These are phyloP conservation scores for Rhodamnia rubescens DNA, from an alignment of 345 rosid species.

Conservation along the genomic window DNA sequence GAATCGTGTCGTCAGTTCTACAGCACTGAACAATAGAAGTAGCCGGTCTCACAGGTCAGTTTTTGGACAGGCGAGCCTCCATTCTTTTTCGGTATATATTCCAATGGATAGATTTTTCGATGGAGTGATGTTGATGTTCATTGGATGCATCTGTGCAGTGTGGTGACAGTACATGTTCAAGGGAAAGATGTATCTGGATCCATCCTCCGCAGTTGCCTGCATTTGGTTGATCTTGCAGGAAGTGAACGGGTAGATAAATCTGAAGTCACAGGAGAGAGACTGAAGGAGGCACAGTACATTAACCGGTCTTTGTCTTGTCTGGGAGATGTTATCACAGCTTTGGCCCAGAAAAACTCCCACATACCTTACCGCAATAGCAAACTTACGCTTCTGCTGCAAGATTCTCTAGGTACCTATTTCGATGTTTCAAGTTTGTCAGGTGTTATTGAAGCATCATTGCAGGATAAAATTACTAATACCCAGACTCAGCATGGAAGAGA, in stretches of 20 bases:
- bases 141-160: slow-evolving; percentile 27
- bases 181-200: slow-evolving; percentile 69
- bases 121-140: background rate
- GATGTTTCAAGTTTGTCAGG: background rate
- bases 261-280: slow-evolving; percentile 88
- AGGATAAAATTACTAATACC: background rate
- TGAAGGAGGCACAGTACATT: slow-evolving; percentile 85
- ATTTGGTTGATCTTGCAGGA: slow-evolving; percentile 96
- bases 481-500: background rate
- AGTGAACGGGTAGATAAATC: slow-evolving; percentile 94
- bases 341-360: slow-evolving; percentile 83
- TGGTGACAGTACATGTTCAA: slow-evolving; percentile 70
- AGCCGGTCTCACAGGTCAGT: slow-evolving; percentile 92
- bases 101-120: background rate
- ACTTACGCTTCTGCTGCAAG: slow-evolving; percentile 88
- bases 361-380: slow-evolving; percentile 97
- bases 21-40: slow-evolving; percentile 69
- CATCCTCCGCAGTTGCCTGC: slow-evolving; percentile 69
- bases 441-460: background rate
- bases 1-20: slow-evolving; percentile 76
- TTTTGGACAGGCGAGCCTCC: background rate
- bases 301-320: slow-evolving; percentile 92
- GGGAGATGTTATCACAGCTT: slow-evolving; percentile 85
- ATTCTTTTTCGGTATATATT: background rate
- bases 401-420: slow-evolving; percentile 51